A percentile compares a stretch with the other conserved stretches of the same genome.
These are phyloP conservation scores for Aspergillus brasiliensis DNA, from an alignment of 2,329 filamentous ascomycete genomes.

Conservation along the genomic window DNA sequence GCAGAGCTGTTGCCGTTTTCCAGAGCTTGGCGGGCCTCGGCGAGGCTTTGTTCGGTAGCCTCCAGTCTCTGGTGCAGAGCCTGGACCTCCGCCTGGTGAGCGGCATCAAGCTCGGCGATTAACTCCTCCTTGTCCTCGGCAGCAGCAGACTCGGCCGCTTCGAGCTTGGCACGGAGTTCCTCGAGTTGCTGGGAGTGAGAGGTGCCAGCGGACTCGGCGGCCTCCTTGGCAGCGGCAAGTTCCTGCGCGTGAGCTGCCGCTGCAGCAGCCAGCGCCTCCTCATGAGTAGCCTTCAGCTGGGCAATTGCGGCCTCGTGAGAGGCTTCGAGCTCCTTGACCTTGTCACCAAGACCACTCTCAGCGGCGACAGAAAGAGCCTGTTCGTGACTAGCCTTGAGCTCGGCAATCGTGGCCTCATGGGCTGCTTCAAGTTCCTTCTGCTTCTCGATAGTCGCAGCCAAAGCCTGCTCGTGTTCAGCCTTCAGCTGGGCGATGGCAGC, in stretches of 20 bases:
- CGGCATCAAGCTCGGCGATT: conserved; percentile 32
- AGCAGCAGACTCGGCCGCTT: conserved; percentile 32
- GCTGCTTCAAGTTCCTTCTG: conserved; percentile 25
- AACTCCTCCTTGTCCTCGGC: conserved; percentile 34
- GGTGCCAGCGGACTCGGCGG: conserved; percentile 31
- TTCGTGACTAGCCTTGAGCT: conserved; percentile 36
- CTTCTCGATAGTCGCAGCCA: too few relatives aligned
- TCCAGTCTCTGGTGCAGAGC: conserved; percentile 38
- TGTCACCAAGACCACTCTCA: conserved; percentile 23
- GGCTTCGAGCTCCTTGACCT: conserved; percentile 32
- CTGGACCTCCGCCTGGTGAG: conserved; percentile 36
- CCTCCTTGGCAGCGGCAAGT: conserved; percentile 34
- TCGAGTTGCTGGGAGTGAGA: conserved; percentile 37
- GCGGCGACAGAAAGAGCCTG: conserved; percentile 23
- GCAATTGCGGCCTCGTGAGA: conserved; percentile 34
- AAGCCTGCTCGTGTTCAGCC: too few relatives aligned
- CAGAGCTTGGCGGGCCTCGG: conserved; percentile 35
- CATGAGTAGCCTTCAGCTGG: conserved; percentile 21
- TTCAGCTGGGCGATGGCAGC: conserved; percentile 27
- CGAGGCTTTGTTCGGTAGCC: conserved; percentile 36
- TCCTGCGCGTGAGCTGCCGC: conserved; percentile 36
- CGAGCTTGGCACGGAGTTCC: conserved; percentile 37
- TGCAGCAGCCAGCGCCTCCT: conserved; percentile 26
- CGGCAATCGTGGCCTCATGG: conserved; percentile 19
- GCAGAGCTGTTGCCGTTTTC: conserved; percentile 38